Evolutionary conservation across 2,329 filamentous ascomycete genomes (phyloP).

Genomic region (Pyricularia sp.): DNA sequence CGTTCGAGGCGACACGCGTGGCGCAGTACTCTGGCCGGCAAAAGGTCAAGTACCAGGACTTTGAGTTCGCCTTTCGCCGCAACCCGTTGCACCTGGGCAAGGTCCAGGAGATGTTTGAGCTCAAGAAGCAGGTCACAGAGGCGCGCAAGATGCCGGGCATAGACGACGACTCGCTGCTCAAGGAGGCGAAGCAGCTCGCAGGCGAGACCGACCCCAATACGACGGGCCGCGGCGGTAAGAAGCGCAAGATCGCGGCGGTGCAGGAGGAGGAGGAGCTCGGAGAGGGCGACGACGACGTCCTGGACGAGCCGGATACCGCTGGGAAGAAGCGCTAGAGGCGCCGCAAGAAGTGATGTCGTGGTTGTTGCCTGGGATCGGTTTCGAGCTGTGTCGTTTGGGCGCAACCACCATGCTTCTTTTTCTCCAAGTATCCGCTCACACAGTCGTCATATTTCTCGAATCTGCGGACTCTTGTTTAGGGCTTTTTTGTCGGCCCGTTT

Average conservation of each 20-base stretch:
- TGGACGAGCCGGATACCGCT: conserved; percentile 8
- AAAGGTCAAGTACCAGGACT: conserved; percentile 97
- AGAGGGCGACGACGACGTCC: conserved; percentile 10
- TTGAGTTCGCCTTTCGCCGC: conserved; percentile 84
- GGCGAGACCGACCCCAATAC: conserved; percentile 7
- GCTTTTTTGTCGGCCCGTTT: neutral
- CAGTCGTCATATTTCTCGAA: neutral
- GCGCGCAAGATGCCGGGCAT: conserved; percentile 67
- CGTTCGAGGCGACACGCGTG: conserved; percentile 77
- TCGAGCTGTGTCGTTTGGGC: neutral
- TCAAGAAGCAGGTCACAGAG: conserved; percentile 78
- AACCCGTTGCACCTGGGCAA: conserved; percentile 81
- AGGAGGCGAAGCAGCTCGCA: conserved; percentile 15
- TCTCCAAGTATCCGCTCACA: neutral
- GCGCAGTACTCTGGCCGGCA: conserved; percentile 82
- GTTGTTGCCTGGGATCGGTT: neutral
- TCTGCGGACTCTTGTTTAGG: neutral
- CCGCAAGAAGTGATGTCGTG: neutral
- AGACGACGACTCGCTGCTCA: conserved; percentile 39
- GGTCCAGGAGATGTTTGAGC: conserved; percentile 81
- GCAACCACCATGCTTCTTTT: neutral
- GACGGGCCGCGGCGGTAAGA: conserved; percentile 9
- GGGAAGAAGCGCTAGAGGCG: conserved; percentile 4
- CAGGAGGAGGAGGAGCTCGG: conserved; percentile 12
- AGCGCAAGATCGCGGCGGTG: conserved; percentile 12